These are phyloP conservation scores for Pholiota conissans DNA, from an alignment of 768 basidiomycete genomes.

Conservation along the genomic window DNA sequence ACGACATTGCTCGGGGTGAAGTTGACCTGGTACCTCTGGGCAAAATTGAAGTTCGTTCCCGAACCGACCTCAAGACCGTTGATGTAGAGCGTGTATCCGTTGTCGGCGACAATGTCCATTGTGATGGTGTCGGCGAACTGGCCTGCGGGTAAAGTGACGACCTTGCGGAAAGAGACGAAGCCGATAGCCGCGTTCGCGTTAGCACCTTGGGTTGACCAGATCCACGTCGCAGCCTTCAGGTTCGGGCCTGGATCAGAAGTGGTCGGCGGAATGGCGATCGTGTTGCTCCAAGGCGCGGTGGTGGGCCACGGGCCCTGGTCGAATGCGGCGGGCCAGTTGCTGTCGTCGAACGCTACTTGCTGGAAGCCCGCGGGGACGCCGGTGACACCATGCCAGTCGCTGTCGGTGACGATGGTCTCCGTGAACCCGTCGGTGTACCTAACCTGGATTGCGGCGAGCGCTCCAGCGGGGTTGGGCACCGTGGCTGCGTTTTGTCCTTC, in stretches of 20 bases:
- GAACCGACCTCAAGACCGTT: conserved; percentile 27
- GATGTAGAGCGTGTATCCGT: conserved; percentile 29
- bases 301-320: conserved; percentile 13
- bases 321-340: conserved; percentile 27
- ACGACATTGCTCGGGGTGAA: conserved; percentile 26
- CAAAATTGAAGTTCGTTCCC: conserved; percentile 15
- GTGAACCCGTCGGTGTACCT: conserved; percentile 29
- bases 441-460: conserved; percentile 30
- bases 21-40: conserved; percentile 28
- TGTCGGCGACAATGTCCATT: conserved; percentile 28
- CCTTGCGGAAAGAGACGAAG: conserved; percentile 29
- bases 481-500: conserved; percentile 16
- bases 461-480: conserved; percentile 25
- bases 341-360: conserved; percentile 28
- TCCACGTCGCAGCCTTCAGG: conserved; percentile 26
- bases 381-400: conserved; percentile 25
- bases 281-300: conserved; percentile 2
- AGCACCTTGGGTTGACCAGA: conserved; percentile 31
- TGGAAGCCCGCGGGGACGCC: conserved; percentile 28
- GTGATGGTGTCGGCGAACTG: conserved; percentile 18
- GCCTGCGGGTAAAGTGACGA: conserved; percentile 21
- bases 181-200: conserved; percentile 22
- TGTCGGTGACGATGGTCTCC: conserved; percentile 29
- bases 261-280: conserved; percentile 17
- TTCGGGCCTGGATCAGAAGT: conserved; percentile 19